These are phyloP conservation scores for Mastigamoeba balamuthi DNA, from an alignment of 78 protist genomes.

Conservation along the genomic window DNA sequence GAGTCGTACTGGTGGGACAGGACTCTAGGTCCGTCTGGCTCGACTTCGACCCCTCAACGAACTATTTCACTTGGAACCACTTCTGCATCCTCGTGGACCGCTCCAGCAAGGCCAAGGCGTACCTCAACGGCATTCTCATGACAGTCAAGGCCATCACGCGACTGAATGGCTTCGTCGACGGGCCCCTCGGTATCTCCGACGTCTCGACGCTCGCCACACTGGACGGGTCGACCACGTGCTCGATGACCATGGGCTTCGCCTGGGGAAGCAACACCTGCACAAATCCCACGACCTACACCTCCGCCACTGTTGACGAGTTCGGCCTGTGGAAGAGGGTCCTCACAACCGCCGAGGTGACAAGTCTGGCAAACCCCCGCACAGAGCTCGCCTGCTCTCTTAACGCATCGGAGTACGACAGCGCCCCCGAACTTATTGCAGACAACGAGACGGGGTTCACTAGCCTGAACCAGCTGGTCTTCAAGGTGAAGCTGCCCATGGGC, in stretches of 20 bases:
- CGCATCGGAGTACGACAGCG: no score
- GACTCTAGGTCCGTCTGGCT: no score
- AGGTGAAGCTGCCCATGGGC: no score
- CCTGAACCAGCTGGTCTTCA: no score
- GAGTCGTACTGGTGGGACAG: no score
- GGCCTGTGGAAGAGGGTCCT: no score
- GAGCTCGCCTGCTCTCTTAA: no score
- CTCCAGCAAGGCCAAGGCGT: not conserved
- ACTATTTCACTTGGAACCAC: no score
- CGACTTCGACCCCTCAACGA: not conserved
- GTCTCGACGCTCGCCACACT: not conserved
- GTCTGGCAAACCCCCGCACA: no score
- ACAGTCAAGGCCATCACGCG: not conserved
- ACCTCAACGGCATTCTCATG: not conserved
- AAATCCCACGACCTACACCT: not conserved
- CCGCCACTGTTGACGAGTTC: no score
- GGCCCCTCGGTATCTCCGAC: not conserved
- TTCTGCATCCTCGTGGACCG: not conserved
- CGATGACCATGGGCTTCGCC: not conserved
- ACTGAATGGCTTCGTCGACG: not conserved
- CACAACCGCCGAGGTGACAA: not conserved
- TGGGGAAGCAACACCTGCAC: not conserved
- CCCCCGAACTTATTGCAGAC: no score
- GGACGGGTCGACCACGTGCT: not conserved
- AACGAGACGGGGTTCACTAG: no score